Percentiles rank a stretch among this genome's conserved stretches.
Conservation (phyloP, 768 basidiomycete genomes). For the Pulveroboletus sp. region DNA sequence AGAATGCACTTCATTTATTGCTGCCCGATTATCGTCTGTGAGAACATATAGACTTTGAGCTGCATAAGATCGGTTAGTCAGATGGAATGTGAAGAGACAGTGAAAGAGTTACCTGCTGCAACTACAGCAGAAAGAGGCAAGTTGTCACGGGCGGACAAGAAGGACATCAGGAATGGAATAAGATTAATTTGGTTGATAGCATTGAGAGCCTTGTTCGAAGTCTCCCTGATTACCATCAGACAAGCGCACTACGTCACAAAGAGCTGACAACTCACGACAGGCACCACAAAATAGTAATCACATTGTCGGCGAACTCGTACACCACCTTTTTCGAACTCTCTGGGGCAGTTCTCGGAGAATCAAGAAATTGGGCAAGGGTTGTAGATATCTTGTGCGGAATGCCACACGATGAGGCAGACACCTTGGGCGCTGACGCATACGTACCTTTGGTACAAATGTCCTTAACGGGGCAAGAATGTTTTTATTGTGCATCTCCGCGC, state of each 20-base stretch:
- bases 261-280: conserved; percentile 69
- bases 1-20: conserved; percentile 58
- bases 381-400: conserved; percentile 56
- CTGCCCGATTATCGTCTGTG: conserved; percentile 83
- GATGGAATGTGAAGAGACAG: neutral
- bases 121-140: conserved; percentile 68
- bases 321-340: conserved; percentile 72
- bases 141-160: conserved; percentile 65
- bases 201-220: conserved; percentile 77
- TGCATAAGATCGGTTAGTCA: conserved; percentile 25
- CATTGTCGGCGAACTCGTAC: conserved; percentile 86
- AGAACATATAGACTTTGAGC: conserved; percentile 92
- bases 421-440: neutral
- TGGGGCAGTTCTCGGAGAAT: conserved; percentile 54
- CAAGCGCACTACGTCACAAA: neutral
- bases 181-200: conserved; percentile 80
- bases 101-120: conserved; percentile 61
- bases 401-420: neutral
- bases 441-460: conserved; percentile 74
- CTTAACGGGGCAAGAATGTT: conserved; percentile 76
- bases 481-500: conserved; percentile 97
- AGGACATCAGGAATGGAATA: conserved; percentile 85
- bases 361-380: conserved; percentile 63
- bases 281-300: conserved; percentile 92
- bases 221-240: conserved; percentile 55